Evolutionary conservation across 345 rosid species (phyloP), one percentile per base, ranked within the genome.

Genomic region (Pseudoturritis turrita): DNA sequence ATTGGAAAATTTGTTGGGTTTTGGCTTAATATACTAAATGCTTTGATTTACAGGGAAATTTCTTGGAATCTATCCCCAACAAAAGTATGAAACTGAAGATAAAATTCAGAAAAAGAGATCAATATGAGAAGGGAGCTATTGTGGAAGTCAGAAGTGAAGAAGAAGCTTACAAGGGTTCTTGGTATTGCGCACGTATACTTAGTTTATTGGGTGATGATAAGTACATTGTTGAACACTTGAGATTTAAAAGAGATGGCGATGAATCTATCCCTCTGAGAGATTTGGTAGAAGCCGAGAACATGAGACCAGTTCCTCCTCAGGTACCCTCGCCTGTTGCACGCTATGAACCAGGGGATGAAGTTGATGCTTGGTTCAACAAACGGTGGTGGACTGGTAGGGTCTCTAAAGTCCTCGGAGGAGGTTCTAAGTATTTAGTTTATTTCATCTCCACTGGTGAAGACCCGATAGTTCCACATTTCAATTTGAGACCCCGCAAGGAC

Each of bases 381-480:
- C 81, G 84, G 23, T 89, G 96, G 92, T 87, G 96, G 96, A 77
- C 60, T 0, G 85, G 92, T 43, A 68, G 77, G 8, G 69, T 89
- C 62, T 73, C 74, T 1, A 72, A 73, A 65, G 82, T 81, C 8
- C 71, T 78, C 7, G 36, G 12, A 2, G 53, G 73, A 50, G 77
- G 69, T 49, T 55, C 65, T 2, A 80, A 31, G 58, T 87, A 81
- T 36, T 4, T 36, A 3, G 82, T 89, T 51, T 76, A 71, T 76
- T 78, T 89, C 51, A 75, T 69, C 53, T 53, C 69, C 3, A 25
- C 45, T 0, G 54, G 57, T 23, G 84, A 83, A 67, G 83, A 74
- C 29, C 43, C 83, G 35, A 56, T 45, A 19, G 76, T 85, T 19
- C 4, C 33, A 33, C 69, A 72, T 67, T 73, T 66, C 58, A 65